phyloP scores from a whole-genome alignment of 108 stramenopile species.

The Cyclotella baltica region DNA sequence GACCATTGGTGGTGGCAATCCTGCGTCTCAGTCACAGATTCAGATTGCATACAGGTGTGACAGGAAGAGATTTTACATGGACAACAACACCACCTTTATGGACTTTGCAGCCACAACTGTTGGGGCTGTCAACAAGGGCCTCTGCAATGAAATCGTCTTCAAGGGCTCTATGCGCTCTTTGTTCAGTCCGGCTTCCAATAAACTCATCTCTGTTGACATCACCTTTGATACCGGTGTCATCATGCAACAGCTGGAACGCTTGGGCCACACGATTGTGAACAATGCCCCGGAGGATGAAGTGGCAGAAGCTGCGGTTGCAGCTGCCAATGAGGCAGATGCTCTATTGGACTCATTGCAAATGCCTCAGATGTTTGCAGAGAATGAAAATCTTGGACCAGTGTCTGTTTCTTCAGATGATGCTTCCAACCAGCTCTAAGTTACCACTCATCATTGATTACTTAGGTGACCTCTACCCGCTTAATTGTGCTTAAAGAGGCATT shows the following conservation, averaged over 20 bases:
- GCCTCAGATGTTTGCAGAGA: slow-evolving; percentile 45
- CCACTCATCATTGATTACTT: not conserved
- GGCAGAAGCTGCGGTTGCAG: slow-evolving; percentile 46
- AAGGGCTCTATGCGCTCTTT: slow-evolving; percentile 66
- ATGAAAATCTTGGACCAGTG: slow-evolving; percentile 21
- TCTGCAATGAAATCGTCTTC: slow-evolving; percentile 56
- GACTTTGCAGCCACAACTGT: slow-evolving; percentile 69
- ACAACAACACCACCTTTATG: slow-evolving; percentile 71
- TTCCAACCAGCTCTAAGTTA: not conserved
- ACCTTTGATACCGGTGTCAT: slow-evolving; percentile 72
- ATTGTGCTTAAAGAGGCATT: slow-evolving; percentile 4
- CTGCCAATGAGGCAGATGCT: slow-evolving; percentile 74
- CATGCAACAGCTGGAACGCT: slow-evolving; percentile 57
- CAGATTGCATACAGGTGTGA: slow-evolving; percentile 68
- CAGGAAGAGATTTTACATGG: slow-evolving; percentile 83
- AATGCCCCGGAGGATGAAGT: slow-evolving; percentile 35
- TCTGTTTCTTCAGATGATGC: slow-evolving; percentile 52
- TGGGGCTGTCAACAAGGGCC: slow-evolving; percentile 59
- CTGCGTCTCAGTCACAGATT: slow-evolving; percentile 26
- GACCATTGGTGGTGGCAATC: slow-evolving; percentile 36
- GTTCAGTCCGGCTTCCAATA: slow-evolving; percentile 89
- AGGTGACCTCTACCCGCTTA: not conserved
- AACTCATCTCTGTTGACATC: slow-evolving; percentile 76
- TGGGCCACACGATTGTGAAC: slow-evolving; percentile 23
- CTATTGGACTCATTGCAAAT: slow-evolving; percentile 79